Evolutionary conservation across 768 basidiomycete genomes (phyloP), one percentile per base, ranked within the genome.

Genomic region (Lactarius evosmus): DNA sequence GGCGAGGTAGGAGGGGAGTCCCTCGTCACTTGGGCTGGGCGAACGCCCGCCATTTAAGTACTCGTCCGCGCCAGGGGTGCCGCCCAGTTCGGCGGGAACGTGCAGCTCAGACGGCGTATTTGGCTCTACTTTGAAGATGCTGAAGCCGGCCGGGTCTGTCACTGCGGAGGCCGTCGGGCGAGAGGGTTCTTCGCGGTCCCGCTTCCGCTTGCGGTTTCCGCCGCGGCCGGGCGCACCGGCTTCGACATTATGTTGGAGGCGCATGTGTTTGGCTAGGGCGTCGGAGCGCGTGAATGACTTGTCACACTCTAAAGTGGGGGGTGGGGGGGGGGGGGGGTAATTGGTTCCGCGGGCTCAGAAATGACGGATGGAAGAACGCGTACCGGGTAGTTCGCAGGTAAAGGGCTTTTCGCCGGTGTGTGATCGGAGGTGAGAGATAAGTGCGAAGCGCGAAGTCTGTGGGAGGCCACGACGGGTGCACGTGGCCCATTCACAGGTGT

Each of bases 331-430:
- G 19, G 22, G 8, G 38, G 52, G 4, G 17, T 0, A 29, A 34
- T 19, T n/a, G 36, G 33, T 2, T 27, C 33, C 22, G 60, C 7
- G 53, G 17, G 57, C 38, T 64, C 36, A 52, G 9, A 58, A 30
- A 41, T 38, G 58, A 56, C 51, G 36, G 46, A 52, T 36, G 32
- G 54, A 22, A 22, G 56, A n/a, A 25, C 40, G 73, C 86, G 69
- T 63, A 90, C 94, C 93, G 71, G 91, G 86, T 62, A 84, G 78
- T 12, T 85, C 75, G 72, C 95, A 98, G 27, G 83, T 86, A 71
- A 94, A 97, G 0, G 94, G 95, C 70, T 94, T 94, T 75, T 98
- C 95, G 58, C 95, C 95, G 0, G 95, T 96, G 73, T 98, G 95
- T 12, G 89, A 91, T 34, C 95, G 85, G 54, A 94, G 84, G 73